Conservation (phyloP, 2,329 filamentous ascomycete species). For the Colletotrichum gloeosporioides region DNA sequence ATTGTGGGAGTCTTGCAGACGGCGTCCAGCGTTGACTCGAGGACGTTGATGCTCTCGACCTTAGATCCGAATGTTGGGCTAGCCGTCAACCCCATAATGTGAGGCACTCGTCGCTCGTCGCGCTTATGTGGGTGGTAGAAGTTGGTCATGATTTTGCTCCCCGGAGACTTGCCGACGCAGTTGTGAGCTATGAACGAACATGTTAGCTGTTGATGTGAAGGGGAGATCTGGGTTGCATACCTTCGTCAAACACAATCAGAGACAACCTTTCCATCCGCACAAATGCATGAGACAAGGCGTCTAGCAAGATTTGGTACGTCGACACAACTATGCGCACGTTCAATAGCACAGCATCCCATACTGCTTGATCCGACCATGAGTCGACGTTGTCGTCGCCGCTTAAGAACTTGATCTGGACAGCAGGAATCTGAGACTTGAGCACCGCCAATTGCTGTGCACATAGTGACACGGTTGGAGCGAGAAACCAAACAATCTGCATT, state of each 20-base stretch:
- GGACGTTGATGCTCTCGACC: constrained; percentile 56
- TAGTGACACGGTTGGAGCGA: constrained; percentile 72
- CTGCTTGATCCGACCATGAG: constrained; percentile 69
- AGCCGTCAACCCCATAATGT: constrained; percentile 80
- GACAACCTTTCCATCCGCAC: constrained; percentile 67
- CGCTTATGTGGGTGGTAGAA: constrained; percentile 66
- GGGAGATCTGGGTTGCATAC: constrained; percentile 42
- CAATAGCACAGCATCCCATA: constrained; percentile 71
- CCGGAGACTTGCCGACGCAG: constrained; percentile 68
- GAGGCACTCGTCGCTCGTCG: constrained; percentile 53
- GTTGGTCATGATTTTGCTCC: constrained; percentile 73
- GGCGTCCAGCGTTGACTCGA: constrained; percentile 76
- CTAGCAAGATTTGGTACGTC: constrained; percentile 75
- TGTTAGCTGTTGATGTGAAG: constrained; percentile 20
- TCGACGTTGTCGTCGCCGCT: constrained; percentile 74
- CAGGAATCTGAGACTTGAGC: constrained; percentile 64
- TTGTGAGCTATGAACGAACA: constrained; percentile 67
- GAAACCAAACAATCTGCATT: constrained; percentile 71
- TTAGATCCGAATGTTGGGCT: constrained; percentile 73
- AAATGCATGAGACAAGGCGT: constrained; percentile 79
- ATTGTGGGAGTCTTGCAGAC: constrained; percentile 71
- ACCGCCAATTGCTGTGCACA: constrained; percentile 70
- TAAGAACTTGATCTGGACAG: constrained; percentile 65
- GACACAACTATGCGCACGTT: constrained; percentile 77
- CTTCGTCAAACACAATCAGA: constrained; percentile 85